These are phyloP conservation scores for Alternaria incomplexa DNA, from an alignment of 2,329 filamentous ascomycete genomes.

Conservation along the genomic window DNA sequence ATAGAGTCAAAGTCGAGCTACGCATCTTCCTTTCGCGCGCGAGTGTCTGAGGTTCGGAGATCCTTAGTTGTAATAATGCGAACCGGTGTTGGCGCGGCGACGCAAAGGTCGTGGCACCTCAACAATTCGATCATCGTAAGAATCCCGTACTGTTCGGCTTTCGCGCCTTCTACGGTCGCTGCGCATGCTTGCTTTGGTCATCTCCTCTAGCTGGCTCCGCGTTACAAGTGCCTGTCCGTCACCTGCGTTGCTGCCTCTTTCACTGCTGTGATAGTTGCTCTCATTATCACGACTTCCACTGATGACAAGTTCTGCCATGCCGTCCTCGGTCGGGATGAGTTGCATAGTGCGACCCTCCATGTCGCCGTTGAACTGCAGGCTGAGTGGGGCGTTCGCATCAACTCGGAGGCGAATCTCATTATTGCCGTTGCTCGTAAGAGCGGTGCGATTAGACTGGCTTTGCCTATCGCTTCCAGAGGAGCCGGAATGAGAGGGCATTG, in stretches of 20 bases:
- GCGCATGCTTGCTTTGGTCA: constrained; percentile 34
- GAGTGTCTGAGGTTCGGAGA: not conserved
- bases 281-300: constrained; percentile 21
- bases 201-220: constrained; percentile 41
- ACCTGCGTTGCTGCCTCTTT: constrained; percentile 32
- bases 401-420: constrained; percentile 47
- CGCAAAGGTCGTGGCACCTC: constrained; percentile 28
- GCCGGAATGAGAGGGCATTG: constrained; percentile 37
- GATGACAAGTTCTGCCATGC: constrained; percentile 47
- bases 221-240: constrained; percentile 25
- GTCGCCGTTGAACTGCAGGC: constrained; percentile 44
- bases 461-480: constrained; percentile 38
- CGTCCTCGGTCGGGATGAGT: constrained; percentile 41
- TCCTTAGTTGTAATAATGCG: constrained; percentile 24
- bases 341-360: constrained; percentile 47
- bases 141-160: constrained; percentile 14
- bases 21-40: not conserved
- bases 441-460: constrained; percentile 36
- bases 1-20: not conserved
- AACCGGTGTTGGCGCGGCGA: constrained; percentile 19
- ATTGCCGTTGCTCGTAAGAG: constrained; percentile 34
- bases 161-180: constrained; percentile 36
- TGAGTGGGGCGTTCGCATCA: constrained; percentile 40
- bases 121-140: constrained; percentile 18
- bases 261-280: constrained; percentile 22